A percentile compares a stretch with the other conserved stretches of the same genome.
Evolutionary conservation across 2,329 filamentous ascomycete species (phyloP).

Genomic region (Amauroascus verrucosus): DNA sequence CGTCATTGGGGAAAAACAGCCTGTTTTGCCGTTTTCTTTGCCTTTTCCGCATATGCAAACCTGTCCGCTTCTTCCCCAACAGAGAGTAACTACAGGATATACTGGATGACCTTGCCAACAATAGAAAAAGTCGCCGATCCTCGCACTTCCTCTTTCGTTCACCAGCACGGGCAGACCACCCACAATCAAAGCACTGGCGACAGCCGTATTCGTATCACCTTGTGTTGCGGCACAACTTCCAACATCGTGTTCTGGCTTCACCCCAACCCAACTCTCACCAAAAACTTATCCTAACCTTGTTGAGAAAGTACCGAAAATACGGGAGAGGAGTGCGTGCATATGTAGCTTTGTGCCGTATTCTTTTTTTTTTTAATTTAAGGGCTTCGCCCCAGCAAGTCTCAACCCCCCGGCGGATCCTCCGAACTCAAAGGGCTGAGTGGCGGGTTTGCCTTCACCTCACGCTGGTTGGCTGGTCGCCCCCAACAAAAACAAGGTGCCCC

Average conservation of each 20-base stretch:
- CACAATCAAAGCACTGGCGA: not conserved
- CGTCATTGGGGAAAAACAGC: too few species aligned
- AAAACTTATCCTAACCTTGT: not conserved
- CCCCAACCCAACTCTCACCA: not conserved
- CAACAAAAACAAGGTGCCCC: constrained; percentile 2
- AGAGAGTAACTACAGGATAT: too few species aligned
- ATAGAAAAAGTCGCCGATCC: constrained; percentile 1
- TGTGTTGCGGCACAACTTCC: too few species aligned
- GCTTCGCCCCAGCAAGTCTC: constrained; percentile 1
- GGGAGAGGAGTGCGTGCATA: not conserved
- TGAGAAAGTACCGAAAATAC: not conserved
- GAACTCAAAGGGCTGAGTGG: not conserved
- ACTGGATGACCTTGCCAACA: too few species aligned
- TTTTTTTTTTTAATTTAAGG: not conserved
- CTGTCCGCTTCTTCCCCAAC: too few species aligned
- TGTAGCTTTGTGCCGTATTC: not conserved
- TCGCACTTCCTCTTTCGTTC: not conserved
- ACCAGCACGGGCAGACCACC: too few species aligned
- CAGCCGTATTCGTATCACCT: not conserved
- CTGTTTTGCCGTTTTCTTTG: too few species aligned
- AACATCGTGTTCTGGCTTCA: not conserved
- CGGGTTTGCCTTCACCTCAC: not conserved
- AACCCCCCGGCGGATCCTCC: not conserved
- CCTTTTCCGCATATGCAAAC: too few species aligned
- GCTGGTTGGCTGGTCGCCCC: not conserved